Conservation (phyloP, 345 rosid species). For the Rhizophora apiculata region DNA sequence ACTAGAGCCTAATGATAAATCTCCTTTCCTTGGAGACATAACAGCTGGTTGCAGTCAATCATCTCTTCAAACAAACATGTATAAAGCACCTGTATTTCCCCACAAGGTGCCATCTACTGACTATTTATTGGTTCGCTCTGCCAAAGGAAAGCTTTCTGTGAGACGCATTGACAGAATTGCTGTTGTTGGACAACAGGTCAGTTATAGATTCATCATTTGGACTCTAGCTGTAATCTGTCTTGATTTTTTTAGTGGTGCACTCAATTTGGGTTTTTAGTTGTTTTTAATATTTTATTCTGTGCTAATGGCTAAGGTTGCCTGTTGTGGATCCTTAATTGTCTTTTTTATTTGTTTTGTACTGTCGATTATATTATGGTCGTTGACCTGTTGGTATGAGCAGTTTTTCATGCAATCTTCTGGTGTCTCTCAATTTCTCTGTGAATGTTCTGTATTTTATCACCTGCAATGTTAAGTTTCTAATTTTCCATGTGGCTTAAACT, state of each 20-base stretch:
- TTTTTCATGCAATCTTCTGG: no score
- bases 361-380: no score
- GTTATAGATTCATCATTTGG: slow-evolving; percentile 12
- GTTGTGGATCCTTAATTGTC: no score
- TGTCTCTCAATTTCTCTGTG: no score
- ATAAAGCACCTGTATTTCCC: slow-evolving; percentile 78
- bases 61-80: slow-evolving; percentile 92
- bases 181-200: slow-evolving; percentile 95
- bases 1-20: slow-evolving; percentile 83
- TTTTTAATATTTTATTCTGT: no score
- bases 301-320: no score
- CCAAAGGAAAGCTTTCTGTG: slow-evolving; percentile 91
- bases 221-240: not conserved
- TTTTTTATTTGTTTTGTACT: no score
- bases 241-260: not conserved
- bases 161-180: slow-evolving; percentile 87
- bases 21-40: slow-evolving; percentile 96
- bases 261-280: no score
- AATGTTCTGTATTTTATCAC: no score
- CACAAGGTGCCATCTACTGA: slow-evolving; percentile 86
- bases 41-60: slow-evolving; percentile 77
- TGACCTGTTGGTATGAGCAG: no score
- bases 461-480: no score
- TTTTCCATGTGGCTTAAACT: no score
- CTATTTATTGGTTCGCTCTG: slow-evolving; percentile 82